Percentiles rank a stretch among this genome's conserved stretches.
Conservation (phyloP, 345 rosid species). For the Pistacia atlantica region DNA sequence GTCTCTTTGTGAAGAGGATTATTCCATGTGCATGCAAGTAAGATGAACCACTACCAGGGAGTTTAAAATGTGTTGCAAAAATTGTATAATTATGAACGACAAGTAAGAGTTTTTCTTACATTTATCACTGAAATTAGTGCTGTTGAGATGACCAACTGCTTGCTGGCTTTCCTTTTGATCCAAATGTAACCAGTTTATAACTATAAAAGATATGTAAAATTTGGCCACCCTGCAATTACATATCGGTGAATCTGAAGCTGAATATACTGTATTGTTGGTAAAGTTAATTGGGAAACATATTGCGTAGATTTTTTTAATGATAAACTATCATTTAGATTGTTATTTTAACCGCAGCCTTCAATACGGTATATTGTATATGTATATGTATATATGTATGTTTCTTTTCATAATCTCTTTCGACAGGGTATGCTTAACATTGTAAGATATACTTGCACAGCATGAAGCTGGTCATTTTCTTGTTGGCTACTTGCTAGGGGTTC, state of each 20-base stretch:
- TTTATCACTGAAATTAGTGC: too few relatives aligned
- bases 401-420: background rate
- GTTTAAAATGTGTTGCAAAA: background rate
- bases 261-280: too few relatives aligned
- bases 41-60: background rate
- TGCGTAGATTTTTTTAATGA: too few relatives aligned
- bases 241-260: too few relatives aligned
- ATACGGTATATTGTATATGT: too few relatives aligned
- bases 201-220: too few relatives aligned
- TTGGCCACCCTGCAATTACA: too few relatives aligned
- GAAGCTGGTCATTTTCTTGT: constrained; percentile 71
- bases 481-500: constrained; percentile 64
- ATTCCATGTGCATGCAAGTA: constrained; percentile 32
- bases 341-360: too few relatives aligned
- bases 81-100: background rate
- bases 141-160: background rate
- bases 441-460: constrained; percentile 34
- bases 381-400: too few relatives aligned
- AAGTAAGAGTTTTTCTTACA: too few relatives aligned
- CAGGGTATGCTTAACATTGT: background rate
- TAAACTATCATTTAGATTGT: too few relatives aligned
- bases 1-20: constrained; percentile 29
- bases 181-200: background rate
- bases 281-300: too few relatives aligned
- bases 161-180: constrained; percentile 2